Conservation (phyloP, 2,329 filamentous ascomycete genomes). For the Pezicula radicicola region DNA sequence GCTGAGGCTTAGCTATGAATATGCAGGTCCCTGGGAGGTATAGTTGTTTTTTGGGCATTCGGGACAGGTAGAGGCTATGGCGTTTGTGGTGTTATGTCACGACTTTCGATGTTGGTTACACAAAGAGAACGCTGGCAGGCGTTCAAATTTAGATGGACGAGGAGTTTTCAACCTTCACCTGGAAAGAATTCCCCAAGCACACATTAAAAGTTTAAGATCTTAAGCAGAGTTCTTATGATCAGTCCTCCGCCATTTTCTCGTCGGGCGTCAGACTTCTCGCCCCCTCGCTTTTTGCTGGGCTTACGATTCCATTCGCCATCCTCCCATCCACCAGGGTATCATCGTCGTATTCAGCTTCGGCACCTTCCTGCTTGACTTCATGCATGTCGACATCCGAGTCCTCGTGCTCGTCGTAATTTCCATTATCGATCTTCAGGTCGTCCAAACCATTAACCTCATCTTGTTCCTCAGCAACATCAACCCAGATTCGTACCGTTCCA, state of each 20-base stretch:
- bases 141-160: too few species aligned
- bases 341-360: conserved; percentile 11
- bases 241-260: not conserved
- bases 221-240: too few species aligned
- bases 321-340: conserved; percentile 19
- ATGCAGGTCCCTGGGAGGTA: not conserved
- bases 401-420: conserved; percentile 1
- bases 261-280: not conserved
- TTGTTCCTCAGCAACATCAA: conserved; percentile 34
- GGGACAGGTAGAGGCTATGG: not conserved
- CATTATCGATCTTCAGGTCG: conserved; percentile 11
- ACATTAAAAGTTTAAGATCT: too few species aligned
- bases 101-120: too few species aligned
- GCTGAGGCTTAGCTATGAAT: not conserved
- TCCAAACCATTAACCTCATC: conserved; percentile 9
- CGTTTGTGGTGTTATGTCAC: not conserved
- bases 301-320: not conserved
- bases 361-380: conserved; percentile 1
- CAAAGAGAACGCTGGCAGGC: too few species aligned
- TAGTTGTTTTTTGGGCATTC: not conserved
- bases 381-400: conserved; percentile 6
- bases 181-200: too few species aligned
- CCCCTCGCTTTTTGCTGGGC: not conserved
- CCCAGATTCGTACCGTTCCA: conserved; percentile 60
- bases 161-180: too few species aligned